Conservation (phyloP, 2,329 filamentous ascomycete species). For the Endoconidiophora laricicola region DNA sequence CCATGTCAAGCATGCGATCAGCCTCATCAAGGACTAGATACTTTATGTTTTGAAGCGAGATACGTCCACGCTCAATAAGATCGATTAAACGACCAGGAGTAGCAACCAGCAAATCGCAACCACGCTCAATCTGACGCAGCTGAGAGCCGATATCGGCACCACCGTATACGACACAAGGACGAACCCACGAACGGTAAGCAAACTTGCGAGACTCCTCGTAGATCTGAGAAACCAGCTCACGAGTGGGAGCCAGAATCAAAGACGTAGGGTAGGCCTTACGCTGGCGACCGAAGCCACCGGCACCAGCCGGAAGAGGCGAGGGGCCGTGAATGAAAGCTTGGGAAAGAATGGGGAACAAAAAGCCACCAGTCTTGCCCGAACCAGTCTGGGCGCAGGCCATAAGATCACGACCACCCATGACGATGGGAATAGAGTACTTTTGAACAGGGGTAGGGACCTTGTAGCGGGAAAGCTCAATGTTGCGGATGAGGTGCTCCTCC, state of each 20-base stretch:
- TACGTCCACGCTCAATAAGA: slow-evolving; percentile 93
- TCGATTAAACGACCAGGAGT: slow-evolving; percentile 96
- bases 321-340: slow-evolving; percentile 88
- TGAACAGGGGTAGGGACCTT: slow-evolving; percentile 93
- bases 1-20: slow-evolving; percentile 99
- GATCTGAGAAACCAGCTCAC: slow-evolving; percentile 97
- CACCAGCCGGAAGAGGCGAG: slow-evolving; percentile 46
- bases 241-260: slow-evolving; percentile 86
- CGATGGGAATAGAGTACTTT: slow-evolving; percentile 98
- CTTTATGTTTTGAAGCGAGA: slow-evolving; percentile 97
- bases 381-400: slow-evolving; percentile 99
- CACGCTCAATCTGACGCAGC: slow-evolving; percentile 92
- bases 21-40: slow-evolving; percentile 98
- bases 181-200: slow-evolving; percentile 96
- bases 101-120: slow-evolving; percentile 91
- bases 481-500: slow-evolving; percentile 80
- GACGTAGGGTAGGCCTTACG: slow-evolving; percentile 97
- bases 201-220: slow-evolving; percentile 97
- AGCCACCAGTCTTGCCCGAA: slow-evolving; percentile 99
- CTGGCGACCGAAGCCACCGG: slow-evolving; percentile 69
- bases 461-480: slow-evolving; percentile 90
- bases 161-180: slow-evolving; percentile 95
- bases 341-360: slow-evolving; percentile 97
- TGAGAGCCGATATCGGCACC: slow-evolving; percentile 97
- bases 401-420: slow-evolving; percentile 91